Conservation (phyloP, 164 flowering plant species). For the Akebia trifoliata region DNA sequence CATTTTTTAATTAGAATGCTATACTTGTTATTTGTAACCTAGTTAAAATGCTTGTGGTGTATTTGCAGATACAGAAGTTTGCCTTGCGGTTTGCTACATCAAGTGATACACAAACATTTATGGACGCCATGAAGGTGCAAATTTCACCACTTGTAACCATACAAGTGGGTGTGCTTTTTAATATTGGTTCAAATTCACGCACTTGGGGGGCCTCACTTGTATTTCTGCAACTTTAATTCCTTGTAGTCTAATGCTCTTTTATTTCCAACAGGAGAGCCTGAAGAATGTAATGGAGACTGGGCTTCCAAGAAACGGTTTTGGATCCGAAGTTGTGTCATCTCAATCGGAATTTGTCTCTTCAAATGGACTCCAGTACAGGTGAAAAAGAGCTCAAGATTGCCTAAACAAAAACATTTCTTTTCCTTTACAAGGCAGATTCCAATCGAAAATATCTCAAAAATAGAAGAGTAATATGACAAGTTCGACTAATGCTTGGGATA, state of each 20-base stretch:
- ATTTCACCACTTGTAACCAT: neutral
- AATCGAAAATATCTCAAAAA: neutral
- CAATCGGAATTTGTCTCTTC: conserved; percentile 41
- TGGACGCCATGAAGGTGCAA: conserved; percentile 26
- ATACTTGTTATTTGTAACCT: neutral
- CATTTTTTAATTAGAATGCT: neutral
- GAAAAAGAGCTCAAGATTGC: conserved; percentile 4
- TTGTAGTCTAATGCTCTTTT: conserved; percentile 3
- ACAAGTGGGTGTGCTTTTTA: conserved; percentile 6
- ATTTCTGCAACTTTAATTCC: neutral
- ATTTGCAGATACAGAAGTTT: conserved; percentile 39
- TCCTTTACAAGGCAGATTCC: neutral
- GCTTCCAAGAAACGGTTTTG: conserved; percentile 16
- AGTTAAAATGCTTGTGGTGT: neutral
- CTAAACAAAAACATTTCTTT: neutral
- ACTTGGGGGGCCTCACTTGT: neutral
- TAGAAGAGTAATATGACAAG: neutral
- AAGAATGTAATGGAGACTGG: conserved; percentile 4
- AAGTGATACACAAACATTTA: conserved; percentile 23
- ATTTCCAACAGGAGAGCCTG: conserved; percentile 28
- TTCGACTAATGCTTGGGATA: conserved; percentile 5
- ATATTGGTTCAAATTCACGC: neutral
- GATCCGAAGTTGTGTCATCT: conserved; percentile 38
- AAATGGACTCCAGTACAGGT: conserved; percentile 33
- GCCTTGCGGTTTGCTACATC: conserved; percentile 27